A percentile compares a stretch with the other conserved stretches of the same genome.
Evolutionary conservation across 2,329 filamentous ascomycete genomes (phyloP).

Genomic region (Hypoxylon sp.): DNA sequence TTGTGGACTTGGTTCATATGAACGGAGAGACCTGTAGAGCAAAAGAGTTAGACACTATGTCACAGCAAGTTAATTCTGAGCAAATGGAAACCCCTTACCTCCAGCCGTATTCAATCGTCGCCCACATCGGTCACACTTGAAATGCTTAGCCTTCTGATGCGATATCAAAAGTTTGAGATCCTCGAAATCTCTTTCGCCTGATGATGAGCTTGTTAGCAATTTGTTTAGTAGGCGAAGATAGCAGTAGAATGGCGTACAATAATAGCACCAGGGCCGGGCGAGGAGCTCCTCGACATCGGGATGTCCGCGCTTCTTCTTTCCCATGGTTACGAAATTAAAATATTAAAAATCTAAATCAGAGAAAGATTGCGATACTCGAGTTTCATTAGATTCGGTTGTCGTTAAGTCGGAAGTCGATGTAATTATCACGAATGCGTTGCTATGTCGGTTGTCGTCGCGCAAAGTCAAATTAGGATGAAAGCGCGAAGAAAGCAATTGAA

Average conservation of each 20-base stretch:
- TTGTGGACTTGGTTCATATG: slow-evolving; percentile 99
- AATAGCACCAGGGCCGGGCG: slow-evolving; percentile 94
- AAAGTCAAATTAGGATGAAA: slow-evolving; percentile 32
- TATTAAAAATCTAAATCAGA: neutral
- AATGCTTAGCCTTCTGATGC: slow-evolving; percentile 99
- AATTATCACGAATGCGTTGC: slow-evolving; percentile 1
- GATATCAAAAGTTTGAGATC: slow-evolving; percentile 96
- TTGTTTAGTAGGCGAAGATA: slow-evolving; percentile 16
- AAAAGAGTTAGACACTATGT: slow-evolving; percentile 26
- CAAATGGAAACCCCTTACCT: slow-evolving; percentile 70
- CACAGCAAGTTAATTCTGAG: slow-evolving; percentile 9
- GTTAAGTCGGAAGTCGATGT: slow-evolving; percentile 1
- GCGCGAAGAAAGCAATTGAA: slow-evolving; percentile 32
- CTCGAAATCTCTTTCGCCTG: slow-evolving; percentile 94
- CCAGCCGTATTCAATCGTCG: slow-evolving; percentile 93
- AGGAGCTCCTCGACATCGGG: slow-evolving; percentile 92
- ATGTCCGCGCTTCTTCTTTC: slow-evolving; percentile 90
- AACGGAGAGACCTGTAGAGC: slow-evolving; percentile 82
- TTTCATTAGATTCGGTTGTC: neutral
- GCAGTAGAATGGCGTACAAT: slow-evolving; percentile 72
- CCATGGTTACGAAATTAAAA: slow-evolving; percentile 68
- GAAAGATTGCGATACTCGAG: neutral
- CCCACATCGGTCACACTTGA: slow-evolving; percentile 94
- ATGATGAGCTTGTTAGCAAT: slow-evolving; percentile 55
- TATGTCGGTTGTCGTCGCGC: slow-evolving; percentile 29